phyloP scores from a whole-genome alignment of 345 rosid species.

The Bruguiera parviflora region DNA sequence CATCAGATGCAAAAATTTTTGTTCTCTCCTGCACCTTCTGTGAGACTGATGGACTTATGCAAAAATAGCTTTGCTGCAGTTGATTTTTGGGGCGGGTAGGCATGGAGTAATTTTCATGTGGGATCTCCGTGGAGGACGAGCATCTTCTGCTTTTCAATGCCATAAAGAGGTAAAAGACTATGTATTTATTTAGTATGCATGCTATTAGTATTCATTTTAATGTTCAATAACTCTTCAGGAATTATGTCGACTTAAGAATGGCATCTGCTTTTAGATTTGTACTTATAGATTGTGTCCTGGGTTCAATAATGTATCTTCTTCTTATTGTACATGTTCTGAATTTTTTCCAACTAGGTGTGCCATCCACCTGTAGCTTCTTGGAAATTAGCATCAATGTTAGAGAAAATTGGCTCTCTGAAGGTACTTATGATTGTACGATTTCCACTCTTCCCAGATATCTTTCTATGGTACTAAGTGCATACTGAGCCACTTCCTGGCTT shows the following conservation, averaged over 20 bases:
- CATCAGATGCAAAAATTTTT: not conserved
- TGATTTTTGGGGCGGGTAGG: constrained; percentile 73
- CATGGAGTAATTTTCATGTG: constrained; percentile 65
- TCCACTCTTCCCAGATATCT: not conserved
- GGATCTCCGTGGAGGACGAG: constrained; percentile 93
- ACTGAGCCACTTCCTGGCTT: constrained; percentile 1
- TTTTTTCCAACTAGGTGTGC: constrained; percentile 39
- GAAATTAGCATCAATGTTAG: constrained; percentile 65
- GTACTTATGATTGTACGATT: constrained; percentile 26
- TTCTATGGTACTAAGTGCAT: not conserved
- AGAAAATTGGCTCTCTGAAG: constrained; percentile 59
- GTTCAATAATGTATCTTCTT: not conserved
- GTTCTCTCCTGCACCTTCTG: not conserved
- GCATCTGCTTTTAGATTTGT: too few species aligned
- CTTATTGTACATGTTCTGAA: too few species aligned
- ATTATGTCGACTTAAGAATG: too few species aligned
- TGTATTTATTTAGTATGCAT: too few species aligned
- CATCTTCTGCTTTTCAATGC: constrained; percentile 59
- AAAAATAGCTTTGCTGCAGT: constrained; percentile 35
- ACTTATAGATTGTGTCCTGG: too few species aligned
- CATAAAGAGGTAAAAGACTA: constrained; percentile 49
- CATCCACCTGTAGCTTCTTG: constrained; percentile 51
- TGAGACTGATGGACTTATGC: not conserved
- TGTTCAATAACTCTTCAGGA: too few species aligned
- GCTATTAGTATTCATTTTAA: too few species aligned